phyloP scores from a whole-genome alignment of 192 early-diverging fungal species.

The Funneliformis mosseae region DNA sequence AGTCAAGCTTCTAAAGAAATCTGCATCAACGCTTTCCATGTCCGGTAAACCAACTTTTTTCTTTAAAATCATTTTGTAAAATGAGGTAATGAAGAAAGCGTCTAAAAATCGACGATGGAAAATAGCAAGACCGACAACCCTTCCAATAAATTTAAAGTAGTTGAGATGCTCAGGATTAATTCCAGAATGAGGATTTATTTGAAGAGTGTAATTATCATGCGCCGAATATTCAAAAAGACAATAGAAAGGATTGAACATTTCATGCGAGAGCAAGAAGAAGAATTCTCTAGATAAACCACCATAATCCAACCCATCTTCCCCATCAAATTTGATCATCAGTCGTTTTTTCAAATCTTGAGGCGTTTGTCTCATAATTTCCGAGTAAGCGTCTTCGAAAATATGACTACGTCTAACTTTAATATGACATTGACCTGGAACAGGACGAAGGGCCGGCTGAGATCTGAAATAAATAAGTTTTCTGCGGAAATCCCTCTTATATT shows the following conservation, averaged over 20 bases:
- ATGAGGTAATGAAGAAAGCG: slow-evolving; percentile 92
- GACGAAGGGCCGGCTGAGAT: slow-evolving; percentile 88
- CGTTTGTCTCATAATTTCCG: slow-evolving; percentile 92
- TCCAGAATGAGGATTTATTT: slow-evolving; percentile 94
- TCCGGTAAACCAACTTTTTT: slow-evolving; percentile 88
- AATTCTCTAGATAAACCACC: slow-evolving; percentile 97
- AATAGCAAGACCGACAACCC: slow-evolving; percentile 92
- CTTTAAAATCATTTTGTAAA: slow-evolving; percentile 95
- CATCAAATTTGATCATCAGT: slow-evolving; percentile 98
- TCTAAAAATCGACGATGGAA: slow-evolving; percentile 98
- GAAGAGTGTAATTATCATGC: slow-evolving; percentile 97
- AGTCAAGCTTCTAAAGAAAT: slow-evolving; percentile 85
- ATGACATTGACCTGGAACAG: slow-evolving; percentile 88
- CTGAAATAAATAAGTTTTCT: slow-evolving; percentile 97
- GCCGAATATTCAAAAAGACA: slow-evolving; percentile 97
- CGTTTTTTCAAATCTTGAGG: slow-evolving; percentile 93
- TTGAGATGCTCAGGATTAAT: slow-evolving; percentile 98
- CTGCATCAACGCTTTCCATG: slow-evolving; percentile 94
- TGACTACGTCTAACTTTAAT: slow-evolving; percentile 85
- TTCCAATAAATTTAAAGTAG: slow-evolving; percentile 98
- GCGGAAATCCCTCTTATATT: slow-evolving; percentile 99
- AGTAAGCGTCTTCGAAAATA: slow-evolving; percentile 96
- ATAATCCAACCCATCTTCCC: slow-evolving; percentile 98
- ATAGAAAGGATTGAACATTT: slow-evolving; percentile 99
- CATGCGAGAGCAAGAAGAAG: slow-evolving; percentile 97